These are phyloP conservation scores for Pichia deserticola DNA, from an alignment of 805 yeast genomes.

Conservation along the genomic window DNA sequence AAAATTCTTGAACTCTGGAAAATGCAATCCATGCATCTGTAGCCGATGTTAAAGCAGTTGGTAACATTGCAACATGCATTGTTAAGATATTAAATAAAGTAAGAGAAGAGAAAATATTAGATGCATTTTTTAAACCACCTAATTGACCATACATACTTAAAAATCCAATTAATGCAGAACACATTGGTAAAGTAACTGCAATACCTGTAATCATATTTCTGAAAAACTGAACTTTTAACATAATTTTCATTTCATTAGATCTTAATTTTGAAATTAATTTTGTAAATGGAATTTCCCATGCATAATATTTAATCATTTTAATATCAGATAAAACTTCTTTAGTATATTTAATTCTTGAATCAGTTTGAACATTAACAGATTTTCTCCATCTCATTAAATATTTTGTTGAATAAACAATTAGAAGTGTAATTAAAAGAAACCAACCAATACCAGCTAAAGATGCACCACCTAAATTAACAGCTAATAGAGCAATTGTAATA, in stretches of 20 bases:
- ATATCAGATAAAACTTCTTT: slow-evolving; percentile 74
- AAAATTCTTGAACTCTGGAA: slow-evolving; percentile 45
- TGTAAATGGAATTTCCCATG: slow-evolving; percentile 84
- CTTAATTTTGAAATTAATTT: slow-evolving; percentile 49
- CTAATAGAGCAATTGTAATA: slow-evolving; percentile 55
- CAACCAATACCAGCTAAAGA: slow-evolving; percentile 64
- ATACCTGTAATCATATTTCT: slow-evolving; percentile 58
- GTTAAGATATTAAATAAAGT: slow-evolving; percentile 59
- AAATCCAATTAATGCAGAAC: slow-evolving; percentile 62
- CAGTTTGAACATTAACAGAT: slow-evolving; percentile 59
- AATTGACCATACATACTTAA: slow-evolving; percentile 33
- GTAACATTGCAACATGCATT: slow-evolving; percentile 58
- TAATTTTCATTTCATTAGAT: slow-evolving; percentile 49
- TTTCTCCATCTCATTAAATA: slow-evolving; percentile 48
- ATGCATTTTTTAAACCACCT: slow-evolving; percentile 41
- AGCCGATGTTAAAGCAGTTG: slow-evolving; percentile 60
- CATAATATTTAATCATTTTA: slow-evolving; percentile 78
- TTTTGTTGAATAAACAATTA: slow-evolving; percentile 41
- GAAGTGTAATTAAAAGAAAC: slow-evolving; percentile 42
- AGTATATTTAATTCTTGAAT: slow-evolving; percentile 64
- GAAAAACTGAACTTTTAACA: slow-evolving; percentile 56
- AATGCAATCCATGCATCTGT: slow-evolving; percentile 66
- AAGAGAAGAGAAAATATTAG: slow-evolving; percentile 61
- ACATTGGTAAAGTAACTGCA: slow-evolving; percentile 58
- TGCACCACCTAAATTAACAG: slow-evolving; percentile 63